Percentiles rank a stretch among this genome's conserved stretches.
Evolutionary conservation across 202 grass and related monocot genomes (phyloP).

Genomic region (Schoenoplectus tabernaemontani): DNA sequence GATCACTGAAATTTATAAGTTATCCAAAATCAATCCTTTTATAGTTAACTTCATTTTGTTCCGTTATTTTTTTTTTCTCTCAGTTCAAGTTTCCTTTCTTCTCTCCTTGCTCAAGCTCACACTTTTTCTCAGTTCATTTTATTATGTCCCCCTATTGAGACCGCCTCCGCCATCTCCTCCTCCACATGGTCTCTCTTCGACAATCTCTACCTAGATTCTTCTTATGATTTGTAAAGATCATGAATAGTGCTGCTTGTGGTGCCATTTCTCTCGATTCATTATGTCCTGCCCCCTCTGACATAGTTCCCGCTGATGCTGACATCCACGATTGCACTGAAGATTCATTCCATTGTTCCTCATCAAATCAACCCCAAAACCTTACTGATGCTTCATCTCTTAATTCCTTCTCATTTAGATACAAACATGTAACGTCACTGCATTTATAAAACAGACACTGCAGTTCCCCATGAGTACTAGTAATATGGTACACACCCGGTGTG

Average conservation of each 20-base stretch:
- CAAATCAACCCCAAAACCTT: not conserved
- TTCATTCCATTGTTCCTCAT: not conserved
- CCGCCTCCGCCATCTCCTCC: not conserved
- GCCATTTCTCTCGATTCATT: not conserved
- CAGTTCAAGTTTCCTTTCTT: no score
- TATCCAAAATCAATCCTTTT: no score
- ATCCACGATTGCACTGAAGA: not conserved
- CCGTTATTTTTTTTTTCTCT: no score
- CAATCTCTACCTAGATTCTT: constrained; percentile 74
- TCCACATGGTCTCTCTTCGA: constrained; percentile 70
- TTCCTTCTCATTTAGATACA: not conserved
- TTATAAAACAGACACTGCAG: not conserved
- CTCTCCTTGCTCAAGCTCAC: no score
- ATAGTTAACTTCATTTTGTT: no score
- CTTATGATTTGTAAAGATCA: constrained; percentile 56
- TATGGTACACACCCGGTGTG: not conserved
- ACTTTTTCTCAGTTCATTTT: no score
- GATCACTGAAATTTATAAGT: no score
- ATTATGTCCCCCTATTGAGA: no score
- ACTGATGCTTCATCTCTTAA: not conserved
- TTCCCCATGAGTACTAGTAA: not conserved
- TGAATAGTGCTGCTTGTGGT: not conserved
- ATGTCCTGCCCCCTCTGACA: not conserved
- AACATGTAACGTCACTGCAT: not conserved
- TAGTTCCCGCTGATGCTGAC: not conserved